Base-by-base conservation (phyloP, 345 rosid species). In the Camelina sativa region DNA sequence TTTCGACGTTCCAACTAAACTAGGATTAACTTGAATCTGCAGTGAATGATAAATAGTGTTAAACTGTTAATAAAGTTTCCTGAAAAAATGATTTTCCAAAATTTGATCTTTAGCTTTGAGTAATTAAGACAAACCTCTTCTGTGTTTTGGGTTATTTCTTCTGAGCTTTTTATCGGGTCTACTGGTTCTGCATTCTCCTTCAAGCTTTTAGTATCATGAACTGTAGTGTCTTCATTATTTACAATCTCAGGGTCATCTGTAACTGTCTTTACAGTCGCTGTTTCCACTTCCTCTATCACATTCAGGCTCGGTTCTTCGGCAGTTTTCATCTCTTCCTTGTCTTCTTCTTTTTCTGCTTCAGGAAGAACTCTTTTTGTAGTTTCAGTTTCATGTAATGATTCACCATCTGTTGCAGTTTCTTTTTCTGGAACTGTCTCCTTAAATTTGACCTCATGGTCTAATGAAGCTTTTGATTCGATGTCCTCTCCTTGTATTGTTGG, bases 131-230 rank as follows among this genome's bases (percentile, higher is more conserved):
- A 19, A 64, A 73, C 71, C 77, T 25, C 28, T 25, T 25, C 28
- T 25, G 4, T 25, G 28, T 25, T 25, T 25, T 25, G 28, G 4
- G 28, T 25, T 25, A 25, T 25, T 25, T 25, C 28, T 3, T 25
- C 28, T 25, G 28, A 28, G 35, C 9, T 0, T 41, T 53, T 53
- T 0, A 41, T 4, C 41, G 55, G 12, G 28, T 63, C 56, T 5
- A 72, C 54, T 62, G 55, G 55, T 53, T 71, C 52, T 50, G 1
- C 67, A 59, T 10, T 15, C 48, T 59, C 74, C 66, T 72, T 61
- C 15, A 25, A 50, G 41, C 30, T 72, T 51, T 37, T 2, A 51
- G 68, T 11, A 51, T 73, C 70, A 41, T 53, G 54, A n/a, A 7
- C 62, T 43, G 17, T 10, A 17, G 71, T 41, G 32, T 64, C 71